Conservation (phyloP, 1,139 yeast genomes). For the Waltiozyma sp. region DNA sequence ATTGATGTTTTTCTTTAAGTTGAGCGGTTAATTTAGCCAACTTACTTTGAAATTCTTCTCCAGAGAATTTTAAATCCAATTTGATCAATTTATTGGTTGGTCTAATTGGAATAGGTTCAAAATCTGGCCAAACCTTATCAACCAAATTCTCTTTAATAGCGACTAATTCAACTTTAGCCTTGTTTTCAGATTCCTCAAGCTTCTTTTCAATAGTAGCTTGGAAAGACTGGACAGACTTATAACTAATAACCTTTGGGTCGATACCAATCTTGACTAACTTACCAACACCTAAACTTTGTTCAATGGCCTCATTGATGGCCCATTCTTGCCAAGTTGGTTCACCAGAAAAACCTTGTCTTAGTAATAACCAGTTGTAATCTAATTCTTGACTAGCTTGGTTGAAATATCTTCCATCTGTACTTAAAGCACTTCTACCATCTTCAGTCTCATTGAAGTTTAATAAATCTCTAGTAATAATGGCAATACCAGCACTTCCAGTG, state of each 20-base stretch:
- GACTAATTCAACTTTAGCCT: conserved; percentile 43
- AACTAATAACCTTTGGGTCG: conserved; percentile 64
- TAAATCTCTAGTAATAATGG: conserved; percentile 68
- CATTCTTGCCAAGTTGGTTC: conserved; percentile 86
- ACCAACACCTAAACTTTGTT: conserved; percentile 33
- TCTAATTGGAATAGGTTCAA: conserved; percentile 37
- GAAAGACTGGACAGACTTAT: conserved; percentile 28
- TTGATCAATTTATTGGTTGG: conserved; percentile 32
- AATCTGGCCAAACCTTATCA: conserved; percentile 61
- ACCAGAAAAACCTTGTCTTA: conserved; percentile 69
- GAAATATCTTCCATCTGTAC: conserved; percentile 94
- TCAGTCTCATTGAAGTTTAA: conserved; percentile 28
- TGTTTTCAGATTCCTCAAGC: conserved; percentile 15
- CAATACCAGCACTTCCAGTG: conserved; percentile 93
- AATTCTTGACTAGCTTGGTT: conserved; percentile 82
- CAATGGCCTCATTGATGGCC: conserved; percentile 55
- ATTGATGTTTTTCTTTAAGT: conserved; percentile 25
- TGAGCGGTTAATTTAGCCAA: conserved; percentile 18
- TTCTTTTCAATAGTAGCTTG: conserved; percentile 24
- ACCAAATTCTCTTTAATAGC: conserved; percentile 63
- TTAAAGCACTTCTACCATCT: conserved; percentile 55
- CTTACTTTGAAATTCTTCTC: conserved; percentile 36
- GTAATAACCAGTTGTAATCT: conserved; percentile 77
- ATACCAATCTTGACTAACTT: conserved; percentile 28
- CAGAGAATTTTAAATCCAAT: conserved; percentile 36